Percentiles rank a stretch among this genome's conserved stretches.
phyloP scores from a whole-genome alignment of 805 yeast genomes.

The Ogataea haglerorum region DNA sequence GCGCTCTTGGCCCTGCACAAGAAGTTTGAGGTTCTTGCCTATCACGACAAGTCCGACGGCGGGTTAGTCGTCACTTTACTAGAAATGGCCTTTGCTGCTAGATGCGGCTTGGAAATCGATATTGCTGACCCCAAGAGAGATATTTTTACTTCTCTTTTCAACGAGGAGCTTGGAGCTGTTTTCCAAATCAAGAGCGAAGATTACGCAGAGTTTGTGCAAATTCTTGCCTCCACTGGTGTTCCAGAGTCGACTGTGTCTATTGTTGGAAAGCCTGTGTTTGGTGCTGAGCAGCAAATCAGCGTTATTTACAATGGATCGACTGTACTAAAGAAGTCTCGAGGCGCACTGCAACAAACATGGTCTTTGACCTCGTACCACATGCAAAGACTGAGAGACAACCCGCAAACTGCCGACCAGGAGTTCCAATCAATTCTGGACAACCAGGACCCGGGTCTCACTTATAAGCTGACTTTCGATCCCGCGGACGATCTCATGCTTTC shows the following conservation, averaged over 20 bases:
- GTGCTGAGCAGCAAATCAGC: slow-evolving; percentile 42
- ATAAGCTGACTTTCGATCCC: slow-evolving; percentile 70
- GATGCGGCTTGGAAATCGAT: slow-evolving; percentile 71
- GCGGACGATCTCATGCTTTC: slow-evolving; percentile 44
- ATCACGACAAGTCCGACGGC: slow-evolving; percentile 97
- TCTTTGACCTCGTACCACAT: slow-evolving; percentile 81
- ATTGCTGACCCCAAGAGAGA: slow-evolving; percentile 37
- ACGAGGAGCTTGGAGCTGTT: slow-evolving; percentile 94
- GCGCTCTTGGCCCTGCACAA: slow-evolving; percentile 73
- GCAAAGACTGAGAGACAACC: slow-evolving; percentile 93
- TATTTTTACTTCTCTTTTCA: slow-evolving; percentile 61
- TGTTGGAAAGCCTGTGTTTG: slow-evolving; percentile 68
- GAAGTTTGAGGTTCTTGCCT: slow-evolving; percentile 65
- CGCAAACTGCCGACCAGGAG: slow-evolving; percentile 85
- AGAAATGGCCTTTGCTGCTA: slow-evolving; percentile 97
- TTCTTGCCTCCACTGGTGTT: slow-evolving; percentile 60
- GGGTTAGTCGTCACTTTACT: slow-evolving; percentile 80
- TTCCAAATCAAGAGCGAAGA: slow-evolving; percentile 72
- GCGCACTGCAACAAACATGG: slow-evolving; percentile 79
- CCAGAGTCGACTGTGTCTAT: slow-evolving; percentile 48
- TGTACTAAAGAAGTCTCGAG: slow-evolving; percentile 57
- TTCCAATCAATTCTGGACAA: slow-evolving; percentile 71
- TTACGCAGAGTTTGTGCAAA: slow-evolving; percentile 48
- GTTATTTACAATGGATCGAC: slow-evolving; percentile 44
- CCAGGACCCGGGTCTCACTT: slow-evolving; percentile 84